These are phyloP conservation scores for Coelastrella sp. DNA, from an alignment of 139 green algal genomes.

Conservation along the genomic window DNA sequence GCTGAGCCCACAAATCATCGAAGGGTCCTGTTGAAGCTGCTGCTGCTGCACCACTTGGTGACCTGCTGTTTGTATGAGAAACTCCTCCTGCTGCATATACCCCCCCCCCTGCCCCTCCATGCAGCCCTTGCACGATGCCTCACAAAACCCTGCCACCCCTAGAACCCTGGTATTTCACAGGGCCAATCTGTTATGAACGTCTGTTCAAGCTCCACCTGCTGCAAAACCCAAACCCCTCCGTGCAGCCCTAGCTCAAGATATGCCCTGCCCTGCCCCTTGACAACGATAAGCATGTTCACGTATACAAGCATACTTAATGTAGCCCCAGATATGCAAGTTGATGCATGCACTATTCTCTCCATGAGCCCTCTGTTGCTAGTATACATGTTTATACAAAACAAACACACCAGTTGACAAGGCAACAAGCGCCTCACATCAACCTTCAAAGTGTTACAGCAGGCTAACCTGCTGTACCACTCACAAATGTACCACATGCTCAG, in stretches of 20 bases:
- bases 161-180: background rate
- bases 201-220: background rate
- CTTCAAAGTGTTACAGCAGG: no score
- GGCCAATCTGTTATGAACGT: background rate
- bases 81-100: background rate
- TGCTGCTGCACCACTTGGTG: background rate
- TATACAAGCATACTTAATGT: no score
- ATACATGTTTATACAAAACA: no score
- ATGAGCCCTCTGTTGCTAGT: no score
- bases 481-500: no score
- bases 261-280: background rate
- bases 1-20: no score
- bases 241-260: constrained; percentile 18
- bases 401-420: no score
- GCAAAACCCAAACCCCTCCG: constrained; percentile 30
- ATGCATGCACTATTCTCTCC: no score
- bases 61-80: background rate
- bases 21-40: no score
- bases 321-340: no score
- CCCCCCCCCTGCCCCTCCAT: background rate
- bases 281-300: background rate
- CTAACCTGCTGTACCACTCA: no score
- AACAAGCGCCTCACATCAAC: no score
- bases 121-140: background rate
- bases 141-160: background rate